Percentiles rank a stretch among this genome's conserved stretches.
Conservation (phyloP, 345 rosid genomes). For the Salix suchowensis region DNA sequence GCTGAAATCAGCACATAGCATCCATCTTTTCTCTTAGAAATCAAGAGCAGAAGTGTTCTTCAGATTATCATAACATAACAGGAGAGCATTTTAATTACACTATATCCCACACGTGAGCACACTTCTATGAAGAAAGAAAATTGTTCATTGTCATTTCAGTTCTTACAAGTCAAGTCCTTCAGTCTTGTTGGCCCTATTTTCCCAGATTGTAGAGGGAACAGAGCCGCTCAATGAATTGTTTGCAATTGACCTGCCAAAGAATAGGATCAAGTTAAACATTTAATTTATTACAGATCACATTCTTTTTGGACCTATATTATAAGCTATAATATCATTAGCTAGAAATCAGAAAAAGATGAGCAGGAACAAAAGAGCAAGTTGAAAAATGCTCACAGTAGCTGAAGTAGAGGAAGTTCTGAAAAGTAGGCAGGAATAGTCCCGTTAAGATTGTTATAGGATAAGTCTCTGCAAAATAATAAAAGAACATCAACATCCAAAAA, state of each 20-base stretch:
- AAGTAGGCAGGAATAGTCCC: conserved; percentile 71
- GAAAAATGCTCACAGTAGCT: conserved; percentile 53
- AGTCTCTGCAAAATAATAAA: conserved; percentile 44
- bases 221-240: conserved; percentile 73
- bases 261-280: conserved; percentile 16
- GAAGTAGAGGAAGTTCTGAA: conserved; percentile 63
- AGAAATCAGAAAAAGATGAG: neutral
- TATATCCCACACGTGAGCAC: neutral
- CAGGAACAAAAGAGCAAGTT: conserved; percentile 10
- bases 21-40: neutral
- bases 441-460: conserved; percentile 63
- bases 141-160: neutral
- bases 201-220: conserved; percentile 65
- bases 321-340: neutral
- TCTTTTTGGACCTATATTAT: neutral
- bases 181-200: conserved; percentile 49
- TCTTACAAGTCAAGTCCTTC: conserved; percentile 66
- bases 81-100: neutral
- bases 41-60: neutral
- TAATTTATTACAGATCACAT: neutral
- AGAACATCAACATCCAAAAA: neutral
- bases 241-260: conserved; percentile 66
- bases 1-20: conserved; percentile 6
- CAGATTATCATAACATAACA: neutral
- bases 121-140: neutral